Evolutionary conservation across 192 early-diverging fungal genomes (phyloP).

Genomic region (Pilaira anomala): DNA sequence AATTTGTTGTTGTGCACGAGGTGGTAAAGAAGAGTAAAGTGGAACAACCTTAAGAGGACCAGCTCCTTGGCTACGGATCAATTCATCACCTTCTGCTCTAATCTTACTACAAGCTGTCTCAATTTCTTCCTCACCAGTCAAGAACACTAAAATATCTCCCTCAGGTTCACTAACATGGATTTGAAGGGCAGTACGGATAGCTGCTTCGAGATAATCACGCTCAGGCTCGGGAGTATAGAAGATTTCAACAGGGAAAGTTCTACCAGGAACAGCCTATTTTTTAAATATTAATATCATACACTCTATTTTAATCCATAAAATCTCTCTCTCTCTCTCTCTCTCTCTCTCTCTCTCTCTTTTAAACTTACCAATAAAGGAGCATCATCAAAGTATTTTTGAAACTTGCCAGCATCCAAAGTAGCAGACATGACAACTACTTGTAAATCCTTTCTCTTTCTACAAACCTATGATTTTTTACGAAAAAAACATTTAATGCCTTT

Average conservation of each 20-base stretch:
- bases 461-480: conserved; percentile 60
- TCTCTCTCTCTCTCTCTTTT: background rate
- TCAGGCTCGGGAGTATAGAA: conserved; percentile 98
- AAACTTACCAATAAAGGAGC: conserved; percentile 80
- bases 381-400: conserved; percentile 97
- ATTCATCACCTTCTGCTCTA: conserved; percentile 68
- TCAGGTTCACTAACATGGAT: conserved; percentile 90
- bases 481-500: too few species aligned
- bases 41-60: conserved; percentile 87
- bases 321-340: too few species aligned
- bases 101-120: conserved; percentile 92
- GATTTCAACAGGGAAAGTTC: conserved; percentile 98
- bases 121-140: conserved; percentile 99
- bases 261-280: conserved; percentile 79
- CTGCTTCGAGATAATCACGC: conserved; percentile 95
- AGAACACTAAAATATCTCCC: conserved; percentile 96
- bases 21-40: conserved; percentile 91
- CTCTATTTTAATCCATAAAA: background rate
- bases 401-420: conserved; percentile 97
- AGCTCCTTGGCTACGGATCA: conserved; percentile 54
- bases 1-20: conserved; percentile 87
- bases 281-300: background rate
- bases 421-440: conserved; percentile 97
- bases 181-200: conserved; percentile 91
- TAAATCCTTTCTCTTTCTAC: conserved; percentile 71